Evolutionary conservation across 257 asterid species (phyloP).

Genomic region (Datura wrightii): DNA sequence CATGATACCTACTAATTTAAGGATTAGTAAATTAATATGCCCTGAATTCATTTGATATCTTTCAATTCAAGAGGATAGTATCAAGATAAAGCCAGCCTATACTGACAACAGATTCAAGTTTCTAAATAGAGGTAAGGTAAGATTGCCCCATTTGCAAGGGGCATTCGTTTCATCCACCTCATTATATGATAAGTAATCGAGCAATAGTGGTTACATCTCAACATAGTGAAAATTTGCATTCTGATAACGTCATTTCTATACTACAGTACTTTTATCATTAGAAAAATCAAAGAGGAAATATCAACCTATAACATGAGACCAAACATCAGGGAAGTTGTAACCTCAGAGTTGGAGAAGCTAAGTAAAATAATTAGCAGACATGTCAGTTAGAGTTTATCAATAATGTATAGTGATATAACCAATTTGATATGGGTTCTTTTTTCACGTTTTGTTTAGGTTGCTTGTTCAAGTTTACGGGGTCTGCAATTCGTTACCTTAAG

Average conservation of each 20-base stretch:
- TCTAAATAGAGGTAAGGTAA: neutral
- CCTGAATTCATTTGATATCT: neutral
- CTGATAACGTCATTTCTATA: neutral
- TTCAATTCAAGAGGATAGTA: neutral
- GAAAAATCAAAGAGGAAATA: neutral
- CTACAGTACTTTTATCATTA: neutral
- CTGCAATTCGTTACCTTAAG: neutral
- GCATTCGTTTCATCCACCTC: conserved; percentile 9
- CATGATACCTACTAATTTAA: neutral
- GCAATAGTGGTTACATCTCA: neutral
- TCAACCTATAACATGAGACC: neutral
- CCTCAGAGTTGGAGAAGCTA: neutral
- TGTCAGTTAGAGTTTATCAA: neutral
- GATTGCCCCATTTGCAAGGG: neutral
- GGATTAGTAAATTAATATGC: neutral
- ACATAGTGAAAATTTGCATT: conserved; percentile 16
- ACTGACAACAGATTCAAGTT: neutral
- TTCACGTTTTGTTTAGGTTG: neutral
- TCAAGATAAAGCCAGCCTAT: neutral
- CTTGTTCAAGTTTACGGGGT: neutral
- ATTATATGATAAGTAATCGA: conserved; percentile 15
- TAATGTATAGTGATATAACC: neutral
- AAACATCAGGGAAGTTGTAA: neutral
- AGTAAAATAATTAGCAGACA: neutral
- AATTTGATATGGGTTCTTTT: neutral